Percentiles rank a stretch among this genome's conserved stretches.
phyloP scores from a whole-genome alignment of 2,329 filamentous ascomycete genomes.

The Aspergillus fijiensis region DNA sequence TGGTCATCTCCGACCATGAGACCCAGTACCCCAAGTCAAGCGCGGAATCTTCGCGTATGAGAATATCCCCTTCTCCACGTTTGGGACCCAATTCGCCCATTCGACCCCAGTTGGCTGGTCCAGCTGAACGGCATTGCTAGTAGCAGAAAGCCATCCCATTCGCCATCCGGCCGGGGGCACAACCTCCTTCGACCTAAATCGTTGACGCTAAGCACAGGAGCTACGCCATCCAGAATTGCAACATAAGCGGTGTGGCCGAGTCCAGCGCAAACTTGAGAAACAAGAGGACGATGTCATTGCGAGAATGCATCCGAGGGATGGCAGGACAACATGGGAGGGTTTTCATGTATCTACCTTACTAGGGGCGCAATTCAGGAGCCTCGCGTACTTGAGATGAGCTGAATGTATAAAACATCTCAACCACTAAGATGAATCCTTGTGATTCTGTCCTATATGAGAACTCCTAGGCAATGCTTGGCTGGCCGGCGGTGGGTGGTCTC shows the following conservation, averaged over 20 bases:
- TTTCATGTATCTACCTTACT: conserved; percentile 3
- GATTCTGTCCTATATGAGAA: background rate
- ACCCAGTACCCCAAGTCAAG: background rate
- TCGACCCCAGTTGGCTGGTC: conserved; percentile 1
- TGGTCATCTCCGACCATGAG: background rate
- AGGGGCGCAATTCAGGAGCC: background rate
- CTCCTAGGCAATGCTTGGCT: conserved; percentile 11
- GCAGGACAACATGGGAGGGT: background rate
- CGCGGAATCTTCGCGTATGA: background rate
- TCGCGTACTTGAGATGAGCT: background rate
- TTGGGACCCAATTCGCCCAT: background rate
- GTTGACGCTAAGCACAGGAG: background rate
- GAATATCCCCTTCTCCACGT: background rate
- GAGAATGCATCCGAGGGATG: background rate
- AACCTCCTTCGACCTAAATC: background rate
- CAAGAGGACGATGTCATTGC: background rate
- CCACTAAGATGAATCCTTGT: background rate
- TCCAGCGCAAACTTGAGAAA: background rate
- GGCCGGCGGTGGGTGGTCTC: conserved; percentile 16
- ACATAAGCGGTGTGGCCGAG: background rate
- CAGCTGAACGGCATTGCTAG: background rate
- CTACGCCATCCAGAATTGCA: background rate
- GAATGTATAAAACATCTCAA: background rate
- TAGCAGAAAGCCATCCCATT: background rate
- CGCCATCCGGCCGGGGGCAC: background rate